Evolutionary conservation across 1,284 basidiomycete genomes (phyloP).

Genomic region (Pholiota adiposa): DNA sequence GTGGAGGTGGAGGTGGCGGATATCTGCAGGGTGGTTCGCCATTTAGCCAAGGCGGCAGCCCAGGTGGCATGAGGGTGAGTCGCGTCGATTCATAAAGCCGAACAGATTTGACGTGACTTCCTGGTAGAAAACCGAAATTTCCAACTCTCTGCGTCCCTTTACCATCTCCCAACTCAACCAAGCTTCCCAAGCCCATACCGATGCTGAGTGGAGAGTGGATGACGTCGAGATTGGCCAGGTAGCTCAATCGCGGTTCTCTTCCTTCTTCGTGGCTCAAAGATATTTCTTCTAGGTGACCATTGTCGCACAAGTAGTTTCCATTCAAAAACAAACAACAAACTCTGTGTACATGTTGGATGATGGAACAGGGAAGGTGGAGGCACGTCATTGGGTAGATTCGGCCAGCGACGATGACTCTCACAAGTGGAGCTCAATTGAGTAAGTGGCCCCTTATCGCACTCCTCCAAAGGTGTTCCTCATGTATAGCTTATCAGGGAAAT

Average conservation of each 20-base stretch:
- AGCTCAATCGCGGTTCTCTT: conserved; percentile 24
- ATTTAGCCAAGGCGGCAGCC: conserved; percentile 42
- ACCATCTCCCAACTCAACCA: conserved; percentile 82
- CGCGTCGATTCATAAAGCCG: not conserved
- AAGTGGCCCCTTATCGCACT: conserved; percentile 22
- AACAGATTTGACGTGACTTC: not conserved
- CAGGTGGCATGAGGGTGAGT: conserved; percentile 39
- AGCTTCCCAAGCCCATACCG: conserved; percentile 83
- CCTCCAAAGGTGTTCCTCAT: not conserved
- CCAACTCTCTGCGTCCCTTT: conserved; percentile 82
- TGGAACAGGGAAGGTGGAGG: conserved; percentile 88
- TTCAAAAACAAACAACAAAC: conserved; percentile 81
- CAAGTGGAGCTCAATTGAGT: conserved; percentile 54
- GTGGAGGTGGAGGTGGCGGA: conserved; percentile 38
- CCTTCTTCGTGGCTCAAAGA: not conserved
- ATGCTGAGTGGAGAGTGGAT: conserved; percentile 89
- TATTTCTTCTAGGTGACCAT: conserved; percentile 59
- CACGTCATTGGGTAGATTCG: conserved; percentile 87
- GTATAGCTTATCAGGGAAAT: conserved; percentile 76
- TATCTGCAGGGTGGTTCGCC: conserved; percentile 44
- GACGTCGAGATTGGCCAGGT: conserved; percentile 84
- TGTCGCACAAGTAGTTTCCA: conserved; percentile 81
- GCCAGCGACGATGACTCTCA: conserved; percentile 53
- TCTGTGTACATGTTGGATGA: conserved; percentile 86
- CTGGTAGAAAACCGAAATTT: conserved; percentile 48